Base-by-base conservation (phyloP, 169 alveolate species). In the Plasmodium sp. region DNA sequence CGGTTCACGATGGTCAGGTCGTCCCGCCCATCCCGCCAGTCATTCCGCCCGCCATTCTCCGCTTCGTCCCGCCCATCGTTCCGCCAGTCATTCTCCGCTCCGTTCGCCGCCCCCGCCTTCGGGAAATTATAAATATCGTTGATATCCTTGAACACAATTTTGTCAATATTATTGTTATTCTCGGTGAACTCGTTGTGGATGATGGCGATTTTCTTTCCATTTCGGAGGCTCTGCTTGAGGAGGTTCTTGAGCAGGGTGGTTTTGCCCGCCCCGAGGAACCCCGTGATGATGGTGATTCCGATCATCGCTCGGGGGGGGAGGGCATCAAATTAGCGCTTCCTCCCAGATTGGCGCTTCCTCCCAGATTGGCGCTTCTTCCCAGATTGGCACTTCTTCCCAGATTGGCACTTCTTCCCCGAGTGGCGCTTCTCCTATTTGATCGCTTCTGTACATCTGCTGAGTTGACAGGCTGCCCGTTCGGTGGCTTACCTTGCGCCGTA, bases 171-270 rank as follows among this genome's bases (percentile, higher is more conserved):
- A 48, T 82, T 81, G 33, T 92, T 81, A 71, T 92, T 82, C 41
- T 92, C 95, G 1, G 95, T 81, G 41, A 92, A 92, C 75, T 92
- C 95, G 43, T 92, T 92, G 36, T 92, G 95, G n/a, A 92, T 92
- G 3, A 92, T 92, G 34, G 95, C 95, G 41, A 92, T 92, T 81
- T 92, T 81, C 82, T 81, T 81, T 33, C 83, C 79, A 36, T 82
- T 92, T 33, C 62, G 56, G 45, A 82, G 22, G 27, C 95, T 82
- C 27, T 92, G 85, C 22, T 82, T 81, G 16, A 92, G 80, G 34
- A 92, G 79, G 62, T 92, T 92, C 77, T 92, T 92, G 12, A 92
- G 92, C 34, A 92, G 79, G 12, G 95, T 92, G 22, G 95, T 92
- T 81, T 92, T 92, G 5, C 95, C 95, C 14, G 95, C 48, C 22